Base-by-base conservation (phyloP, 2,329 filamentous ascomycete species). In the Verticillium albo-atrum region DNA sequence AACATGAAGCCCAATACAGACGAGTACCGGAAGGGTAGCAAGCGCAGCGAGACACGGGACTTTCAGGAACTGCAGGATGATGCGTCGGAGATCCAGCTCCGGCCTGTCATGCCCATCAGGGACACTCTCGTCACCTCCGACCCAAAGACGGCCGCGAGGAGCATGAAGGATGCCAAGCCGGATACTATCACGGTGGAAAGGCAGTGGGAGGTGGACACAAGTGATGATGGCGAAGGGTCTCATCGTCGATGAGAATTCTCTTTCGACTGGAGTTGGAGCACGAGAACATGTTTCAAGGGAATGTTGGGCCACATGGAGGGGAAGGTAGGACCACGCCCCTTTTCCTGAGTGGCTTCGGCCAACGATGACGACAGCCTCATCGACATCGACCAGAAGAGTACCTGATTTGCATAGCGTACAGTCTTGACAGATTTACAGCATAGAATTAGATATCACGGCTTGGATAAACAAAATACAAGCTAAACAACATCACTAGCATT, bases 51-150 rank as follows among this genome's bases (percentile, higher is more conserved):
- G 20, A 47, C 25, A 4, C 20, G 34, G 14, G 54, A 42, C 14
- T 56, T 56, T 26, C 35, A 56, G 35, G 54, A 42, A 35, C 35
- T 56, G 17, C 34, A 56, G 15, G 54, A 56, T 42, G 35, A 56
- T n/a, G 26, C 23, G 9, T 56, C 54, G 23, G 54, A 56, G 54
- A 26, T 56, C 15, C 54, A 56, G 54, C 54, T 56, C 3, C 54
- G 42, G 14, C 54, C 54, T n/a, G 35, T 47, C 54, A 42, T 47
- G 54, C 54, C 34, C 32, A 30, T 56, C 3, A 28, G 54, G 54
- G 54, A 47, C 6, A 47, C 25, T 17, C 15, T 26, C 9, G 54
- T 47, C 26, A 37, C 32, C 0, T 56, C 54, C 10, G 35, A 30
- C 23, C 25, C 15, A 3, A 20, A 5, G 4, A 28, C 14, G 25